Evolutionary conservation across 257 asterid species (phyloP), one percentile per base, ranked within the genome.

Genomic region (Parsonsia alboflavescens): DNA sequence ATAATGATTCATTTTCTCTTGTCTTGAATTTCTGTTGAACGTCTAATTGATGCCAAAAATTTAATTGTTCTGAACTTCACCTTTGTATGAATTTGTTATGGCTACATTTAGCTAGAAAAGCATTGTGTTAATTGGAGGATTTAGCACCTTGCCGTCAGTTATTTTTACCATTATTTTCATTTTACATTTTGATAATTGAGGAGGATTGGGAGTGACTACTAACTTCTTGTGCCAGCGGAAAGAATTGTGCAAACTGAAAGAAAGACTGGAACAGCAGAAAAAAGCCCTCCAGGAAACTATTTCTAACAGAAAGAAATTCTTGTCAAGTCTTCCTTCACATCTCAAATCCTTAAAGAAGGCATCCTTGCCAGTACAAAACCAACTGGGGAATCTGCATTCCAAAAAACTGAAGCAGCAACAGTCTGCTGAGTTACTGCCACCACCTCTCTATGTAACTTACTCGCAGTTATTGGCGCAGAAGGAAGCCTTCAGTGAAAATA

Each of bases 321-420:
- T 90, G 80, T 83, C 93, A 68, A 92, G 96, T 85, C 96, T 95
- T 79, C 99, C 99, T 44, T 90, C 98, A 72, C 98, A 95, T 79
- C 98, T 95, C 77, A 95, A 95, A 81, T 90, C 98, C 73, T 92
- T 95, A 65, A 95, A 92, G 79, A 95, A 92, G 81, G 99, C 98
- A 81, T 92, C 98, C 69, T 82, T 95, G 87, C 98, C 99, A 6
- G 95, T 90, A 66, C 97, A 92, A 79, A 80, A 92, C 64, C 98
- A 95, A 64, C 78, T 95, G 45, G 99, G 97, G 75, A 85, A 90
- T 82, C 85, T 76, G 84, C 96, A 92, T 79, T 85, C 96, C 70
- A 92, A 86, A 83, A 92, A 88, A 78, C 79, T 95, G 72, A 95
- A 92, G 88, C 99, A 95, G 91, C 92, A 79, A 82, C 99, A 95